phyloP scores from a whole-genome alignment of 75 land plant species.

The Picea glauca region DNA sequence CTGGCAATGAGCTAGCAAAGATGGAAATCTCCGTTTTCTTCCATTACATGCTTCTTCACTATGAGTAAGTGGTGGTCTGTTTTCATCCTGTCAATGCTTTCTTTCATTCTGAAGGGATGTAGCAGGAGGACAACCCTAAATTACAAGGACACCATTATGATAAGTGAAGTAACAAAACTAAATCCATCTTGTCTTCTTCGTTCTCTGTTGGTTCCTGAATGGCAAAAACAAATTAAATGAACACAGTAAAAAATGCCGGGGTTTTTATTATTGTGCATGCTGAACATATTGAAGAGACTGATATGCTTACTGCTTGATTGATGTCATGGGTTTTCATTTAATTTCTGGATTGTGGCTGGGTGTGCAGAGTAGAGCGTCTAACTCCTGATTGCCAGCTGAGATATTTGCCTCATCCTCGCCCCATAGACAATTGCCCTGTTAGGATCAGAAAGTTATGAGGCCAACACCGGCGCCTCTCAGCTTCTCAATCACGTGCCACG shows the following conservation, averaged over 20 bases:
- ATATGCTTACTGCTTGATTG: neutral
- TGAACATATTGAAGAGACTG: neutral
- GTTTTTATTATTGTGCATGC: too few relatives aligned
- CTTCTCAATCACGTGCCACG: too few relatives aligned
- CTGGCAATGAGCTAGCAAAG: slow-evolving; percentile 81
- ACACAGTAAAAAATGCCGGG: too few relatives aligned
- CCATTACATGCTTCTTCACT: slow-evolving; percentile 59
- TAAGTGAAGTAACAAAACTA: too few relatives aligned
- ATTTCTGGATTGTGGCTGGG: neutral
- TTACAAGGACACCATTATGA: too few relatives aligned
- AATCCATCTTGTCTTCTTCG: too few relatives aligned
- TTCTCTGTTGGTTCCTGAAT: too few relatives aligned
- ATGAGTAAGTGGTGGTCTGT: slow-evolving; percentile 43
- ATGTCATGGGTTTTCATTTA: neutral
- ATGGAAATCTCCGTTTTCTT: slow-evolving; percentile 64
- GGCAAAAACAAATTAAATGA: too few relatives aligned
- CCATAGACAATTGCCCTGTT: slow-evolving; percentile 61
- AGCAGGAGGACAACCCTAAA: too few relatives aligned
- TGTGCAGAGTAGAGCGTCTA: slow-evolving; percentile 35
- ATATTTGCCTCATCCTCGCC: slow-evolving; percentile 75
- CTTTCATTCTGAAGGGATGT: neutral
- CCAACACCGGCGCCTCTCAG: slow-evolving; percentile 16
- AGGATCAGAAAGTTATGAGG: slow-evolving; percentile 31
- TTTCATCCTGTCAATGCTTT: neutral
- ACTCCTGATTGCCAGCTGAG: slow-evolving; percentile 33